These are phyloP conservation scores for Kwoniella dejecticola DNA, from an alignment of 768 basidiomycete species.

Conservation along the genomic window DNA sequence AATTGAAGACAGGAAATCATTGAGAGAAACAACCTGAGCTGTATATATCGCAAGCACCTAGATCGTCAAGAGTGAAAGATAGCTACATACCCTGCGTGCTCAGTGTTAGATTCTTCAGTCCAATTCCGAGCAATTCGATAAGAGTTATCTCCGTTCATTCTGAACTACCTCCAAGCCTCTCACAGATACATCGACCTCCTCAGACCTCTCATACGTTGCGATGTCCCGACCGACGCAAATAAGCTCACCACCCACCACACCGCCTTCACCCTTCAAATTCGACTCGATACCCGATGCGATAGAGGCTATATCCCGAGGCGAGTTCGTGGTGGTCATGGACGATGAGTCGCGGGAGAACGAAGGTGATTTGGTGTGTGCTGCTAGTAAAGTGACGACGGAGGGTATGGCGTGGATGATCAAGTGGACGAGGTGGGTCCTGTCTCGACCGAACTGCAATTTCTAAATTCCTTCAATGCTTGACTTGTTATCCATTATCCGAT, in stretches of 20 bases:
- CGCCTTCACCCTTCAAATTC: slow-evolving; percentile 60
- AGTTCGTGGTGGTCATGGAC: slow-evolving; percentile 97
- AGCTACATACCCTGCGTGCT: too few relatives aligned
- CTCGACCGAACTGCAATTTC: neutral
- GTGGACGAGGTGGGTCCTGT: slow-evolving; percentile 72
- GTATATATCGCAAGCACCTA: too few relatives aligned
- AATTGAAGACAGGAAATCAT: too few relatives aligned
- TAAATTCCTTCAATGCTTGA: too few relatives aligned
- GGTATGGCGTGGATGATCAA: slow-evolving; percentile 99
- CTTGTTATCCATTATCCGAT: too few relatives aligned
- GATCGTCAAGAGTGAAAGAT: too few relatives aligned
- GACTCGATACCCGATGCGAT: slow-evolving; percentile 80
- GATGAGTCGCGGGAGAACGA: slow-evolving; percentile 96
- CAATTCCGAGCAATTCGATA: too few relatives aligned
- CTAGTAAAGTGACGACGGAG: slow-evolving; percentile 78
- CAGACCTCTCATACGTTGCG: neutral
- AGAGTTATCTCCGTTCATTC: too few relatives aligned
- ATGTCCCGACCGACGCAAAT: slow-evolving; percentile 40
- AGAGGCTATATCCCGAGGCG: slow-evolving; percentile 71
- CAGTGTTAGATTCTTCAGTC: too few relatives aligned
- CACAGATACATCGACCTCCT: neutral
- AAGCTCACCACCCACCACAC: slow-evolving; percentile 19
- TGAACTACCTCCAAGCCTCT: too few relatives aligned
- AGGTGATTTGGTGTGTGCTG: slow-evolving; percentile 92
- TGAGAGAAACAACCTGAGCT: too few relatives aligned